Evolutionary conservation across 805 yeast genomes (phyloP).

Genomic region (Metschnikowia reukaufii): DNA sequence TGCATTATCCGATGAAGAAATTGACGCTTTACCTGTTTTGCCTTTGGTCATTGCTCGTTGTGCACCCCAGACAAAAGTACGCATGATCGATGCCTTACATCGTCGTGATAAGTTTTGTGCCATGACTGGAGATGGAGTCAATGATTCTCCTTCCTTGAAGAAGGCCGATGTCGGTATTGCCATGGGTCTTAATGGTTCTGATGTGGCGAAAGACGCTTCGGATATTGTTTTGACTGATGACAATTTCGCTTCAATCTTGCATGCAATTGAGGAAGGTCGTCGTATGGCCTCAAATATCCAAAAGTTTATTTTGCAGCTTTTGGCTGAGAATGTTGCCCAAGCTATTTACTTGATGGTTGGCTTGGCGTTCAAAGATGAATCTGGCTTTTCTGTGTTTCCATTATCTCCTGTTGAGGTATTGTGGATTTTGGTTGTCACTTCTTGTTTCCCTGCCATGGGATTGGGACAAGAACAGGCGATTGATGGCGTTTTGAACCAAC

Average conservation of each 20-base stretch:
- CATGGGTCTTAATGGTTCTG: slow-evolving; percentile 31
- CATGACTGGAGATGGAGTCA: slow-evolving; percentile 62
- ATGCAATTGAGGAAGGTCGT: slow-evolving; percentile 29
- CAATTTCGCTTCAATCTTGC: slow-evolving; percentile 28
- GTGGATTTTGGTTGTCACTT: slow-evolving; percentile 24
- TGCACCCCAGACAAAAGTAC: slow-evolving; percentile 78
- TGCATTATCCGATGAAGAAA: slow-evolving; percentile 54
- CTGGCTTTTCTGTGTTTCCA: slow-evolving; percentile 75
- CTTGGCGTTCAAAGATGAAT: slow-evolving; percentile 62
- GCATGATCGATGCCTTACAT: slow-evolving; percentile 74
- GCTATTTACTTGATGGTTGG: slow-evolving; percentile 69
- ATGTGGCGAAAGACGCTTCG: slow-evolving; percentile 30
- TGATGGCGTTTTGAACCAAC: slow-evolving; percentile 38
- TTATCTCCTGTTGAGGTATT: slow-evolving; percentile 45
- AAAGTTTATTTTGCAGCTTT: slow-evolving; percentile 23
- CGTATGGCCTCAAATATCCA: slow-evolving; percentile 24
- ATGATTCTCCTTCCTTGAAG: slow-evolving; percentile 29
- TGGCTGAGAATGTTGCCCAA: slow-evolving; percentile 44
- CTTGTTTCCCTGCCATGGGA: slow-evolving; percentile 26
- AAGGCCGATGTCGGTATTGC: slow-evolving; percentile 32
- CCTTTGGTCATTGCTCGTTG: slow-evolving; percentile 82
- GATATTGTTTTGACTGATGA: slow-evolving; percentile 30
- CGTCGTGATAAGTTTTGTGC: slow-evolving; percentile 53
- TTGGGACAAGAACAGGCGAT: slow-evolving; percentile 38
- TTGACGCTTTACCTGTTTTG: slow-evolving; percentile 61